Conservation (phyloP, 331 rosid species). For the Erythrophleum ivorense region DNA sequence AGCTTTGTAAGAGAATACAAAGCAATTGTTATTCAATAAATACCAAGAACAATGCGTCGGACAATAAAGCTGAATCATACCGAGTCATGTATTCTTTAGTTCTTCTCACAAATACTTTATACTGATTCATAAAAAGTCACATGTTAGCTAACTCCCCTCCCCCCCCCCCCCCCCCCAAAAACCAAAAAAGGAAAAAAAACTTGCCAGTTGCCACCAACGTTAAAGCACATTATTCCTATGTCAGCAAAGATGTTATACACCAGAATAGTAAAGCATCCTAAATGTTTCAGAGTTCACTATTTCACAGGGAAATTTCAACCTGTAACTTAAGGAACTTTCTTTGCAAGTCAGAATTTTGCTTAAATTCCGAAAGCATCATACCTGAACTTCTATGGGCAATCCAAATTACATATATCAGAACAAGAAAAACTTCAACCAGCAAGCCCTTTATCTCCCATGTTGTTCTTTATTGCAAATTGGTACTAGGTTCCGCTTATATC, state of each 20-base stretch:
- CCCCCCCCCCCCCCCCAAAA: too few relatives aligned
- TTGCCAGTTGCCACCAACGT: constrained; percentile 10
- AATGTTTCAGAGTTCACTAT: constrained; percentile 22
- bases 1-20: neutral
- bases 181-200: too few relatives aligned
- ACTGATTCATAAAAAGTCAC: neutral
- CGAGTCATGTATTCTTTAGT: constrained; percentile 5
- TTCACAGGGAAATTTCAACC: constrained; percentile 20
- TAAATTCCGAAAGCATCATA: constrained; percentile 21
- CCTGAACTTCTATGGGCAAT: neutral
- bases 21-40: neutral
- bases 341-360: constrained; percentile 7
- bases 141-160: constrained; percentile 9
- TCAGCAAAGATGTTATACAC: neutral
- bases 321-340: constrained; percentile 30
- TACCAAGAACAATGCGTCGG: constrained; percentile 18
- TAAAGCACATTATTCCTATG: neutral
- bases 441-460: constrained; percentile 1
- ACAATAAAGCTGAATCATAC: constrained; percentile 4
- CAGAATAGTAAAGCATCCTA: constrained; percentile 9
- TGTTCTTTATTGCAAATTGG: constrained; percentile 10
- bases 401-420: constrained; percentile 19
- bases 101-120: constrained; percentile 3
- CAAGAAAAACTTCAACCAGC: neutral
- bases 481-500: constrained; percentile 45